Conservation (phyloP, 768 basidiomycete species). For the Agaricus sinodeliciosus region DNA sequence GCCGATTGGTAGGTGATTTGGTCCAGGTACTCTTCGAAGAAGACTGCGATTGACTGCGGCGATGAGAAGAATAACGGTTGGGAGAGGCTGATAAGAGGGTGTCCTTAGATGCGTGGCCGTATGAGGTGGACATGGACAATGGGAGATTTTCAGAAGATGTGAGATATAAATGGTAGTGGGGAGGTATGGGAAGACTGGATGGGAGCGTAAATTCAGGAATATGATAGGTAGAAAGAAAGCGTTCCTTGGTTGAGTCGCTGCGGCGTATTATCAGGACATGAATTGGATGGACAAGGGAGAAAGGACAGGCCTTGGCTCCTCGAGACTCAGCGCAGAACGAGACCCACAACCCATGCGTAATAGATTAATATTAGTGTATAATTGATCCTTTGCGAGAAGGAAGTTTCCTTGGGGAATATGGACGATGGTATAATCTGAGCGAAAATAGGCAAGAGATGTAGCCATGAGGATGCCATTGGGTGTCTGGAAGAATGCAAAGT, state of each 20-base stretch:
- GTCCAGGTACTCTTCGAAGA: conserved; percentile 11
- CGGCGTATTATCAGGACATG: background rate
- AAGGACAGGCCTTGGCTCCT: conserved; percentile 56
- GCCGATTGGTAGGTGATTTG: conserved; percentile 13
- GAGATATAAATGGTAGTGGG: background rate
- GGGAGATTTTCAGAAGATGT: conserved; percentile 31
- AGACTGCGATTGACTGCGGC: conserved; percentile 13
- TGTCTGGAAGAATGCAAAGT: conserved; percentile 31
- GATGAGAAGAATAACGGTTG: conserved; percentile 15
- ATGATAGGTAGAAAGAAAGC: conserved; percentile 63
- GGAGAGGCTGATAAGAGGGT: conserved; percentile 8
- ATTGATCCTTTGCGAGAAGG: conserved; percentile 51
- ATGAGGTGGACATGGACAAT: conserved; percentile 26
- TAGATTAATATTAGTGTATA: conserved; percentile 79
- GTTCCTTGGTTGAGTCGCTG: conserved; percentile 75
- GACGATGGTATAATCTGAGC: conserved; percentile 82
- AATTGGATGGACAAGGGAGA: conserved; percentile 1
- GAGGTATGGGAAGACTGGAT: conserved; percentile 3
- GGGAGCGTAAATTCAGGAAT: conserved; percentile 7
- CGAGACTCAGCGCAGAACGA: conserved; percentile 68
- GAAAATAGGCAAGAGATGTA: conserved; percentile 82
- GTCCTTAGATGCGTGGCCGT: conserved; percentile 1
- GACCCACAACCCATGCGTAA: conserved; percentile 81
- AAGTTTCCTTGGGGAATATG: conserved; percentile 70
- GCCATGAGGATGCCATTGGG: conserved; percentile 66